Base-by-base conservation (phyloP, 2,329 filamentous ascomycete species). In the Alternaria sp. region DNA sequence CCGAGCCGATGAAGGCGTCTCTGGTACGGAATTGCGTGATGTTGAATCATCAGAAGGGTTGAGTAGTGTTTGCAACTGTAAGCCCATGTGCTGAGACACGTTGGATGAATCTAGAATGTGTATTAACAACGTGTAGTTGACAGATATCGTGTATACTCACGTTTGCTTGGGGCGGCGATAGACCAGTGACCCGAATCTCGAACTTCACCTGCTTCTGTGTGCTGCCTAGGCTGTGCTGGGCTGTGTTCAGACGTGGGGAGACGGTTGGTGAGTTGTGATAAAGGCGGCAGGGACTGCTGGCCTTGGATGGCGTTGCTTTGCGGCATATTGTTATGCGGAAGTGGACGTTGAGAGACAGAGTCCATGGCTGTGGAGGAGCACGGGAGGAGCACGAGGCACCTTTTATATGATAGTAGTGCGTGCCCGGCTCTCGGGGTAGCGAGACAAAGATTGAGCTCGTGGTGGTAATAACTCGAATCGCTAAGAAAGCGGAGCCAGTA, bases 101-200 rank as follows among this genome's bases (percentile, higher is more conserved):
- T 78, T 78, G 61, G 78, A 79, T 16, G 79, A 80, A 60, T 81
- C 78, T 80, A 62, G 36, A 62, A 55, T 39, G 20, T 42, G 56
- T 24, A 61, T 65, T 57, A 72, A 44, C 20, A 49, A 48, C 46
- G 44, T 62, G 54, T 20, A 54, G 22, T 38, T 55, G 49, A 53
- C 43, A 55, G 26, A 22, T 41, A 41, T 24, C 56, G n/a, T 49
- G 42, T 56, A 26, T 28, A 62, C 74, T 73, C 77, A 86, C 85
- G 83, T 71, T 85, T 85, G 75, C 84, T 86, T 68, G 85, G 85
- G 60, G 85, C 83, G 60, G 85, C 83, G 68, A 86, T 84, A 54
- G 85, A 86, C 85, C 85, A 87, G 72, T 84, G 86, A 61, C 86
- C 85, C 22, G 85, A 87, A 72, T 87, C 85, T 61, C 85, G 83